Base-by-base conservation (phyloP, 352 stramenopile genomes). In the Globisporangium parvum region DNA sequence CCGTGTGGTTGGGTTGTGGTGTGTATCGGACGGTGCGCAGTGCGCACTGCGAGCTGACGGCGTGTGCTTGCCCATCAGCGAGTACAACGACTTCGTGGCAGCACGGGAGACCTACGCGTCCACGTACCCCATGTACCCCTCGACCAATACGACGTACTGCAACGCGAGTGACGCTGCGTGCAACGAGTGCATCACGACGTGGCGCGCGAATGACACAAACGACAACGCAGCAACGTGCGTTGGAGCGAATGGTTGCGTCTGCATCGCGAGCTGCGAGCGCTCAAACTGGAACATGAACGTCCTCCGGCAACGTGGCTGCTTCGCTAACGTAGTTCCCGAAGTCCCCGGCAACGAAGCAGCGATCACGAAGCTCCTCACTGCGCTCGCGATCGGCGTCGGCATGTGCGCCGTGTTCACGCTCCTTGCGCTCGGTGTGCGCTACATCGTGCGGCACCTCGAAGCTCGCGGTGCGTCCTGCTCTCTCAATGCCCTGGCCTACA, bases 241-340 rank as follows among this genome's bases (percentile, higher is more conserved):
- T 6, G 73, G 73, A 11, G 45, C 48, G 1, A 64, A 44, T 6
- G 70, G 70, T 35, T 82, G 73, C 63, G 69, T 82, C 21, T 83
- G 73, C 33, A 47, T 80, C 23, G 59, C 63, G 0, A 52, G 54
- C n/a, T 85, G 74, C 33, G 65, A 69, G 39, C 41, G 65, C 33
- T n/a, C 47, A 1, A 52, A 62, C 48, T 70, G 62, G 62, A 35
- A 67, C 20, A 48, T 55, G 17, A 39, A 52, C 14, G 58, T 75
- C 12, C 55, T 80, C 15, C 49, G 53, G 21, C 54, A 37, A 12
- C 1, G 20, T 17, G 6, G 2, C 28, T 35, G 14, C 53, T 18
- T 21, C 8, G 0, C 20, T 20, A 28, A 37, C 18, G 9, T 4
- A 37, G 24, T 17, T 21, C 21, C 6, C 2, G 6, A 23, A n/a